phyloP scores from a whole-genome alignment of 2,329 filamentous ascomycete species.

The Nectriaceae sp. region DNA sequence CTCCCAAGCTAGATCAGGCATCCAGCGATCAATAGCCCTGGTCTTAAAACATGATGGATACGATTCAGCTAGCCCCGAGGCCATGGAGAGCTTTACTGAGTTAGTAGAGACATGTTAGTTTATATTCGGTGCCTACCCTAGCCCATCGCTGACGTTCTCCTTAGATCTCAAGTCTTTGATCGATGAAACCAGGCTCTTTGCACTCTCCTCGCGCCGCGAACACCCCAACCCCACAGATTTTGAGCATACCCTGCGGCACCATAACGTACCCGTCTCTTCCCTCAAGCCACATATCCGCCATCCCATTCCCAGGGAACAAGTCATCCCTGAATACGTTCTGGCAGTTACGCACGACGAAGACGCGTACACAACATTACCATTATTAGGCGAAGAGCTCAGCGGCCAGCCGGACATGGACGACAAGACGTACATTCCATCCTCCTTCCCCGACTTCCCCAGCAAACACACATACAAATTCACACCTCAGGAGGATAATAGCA shows the following conservation, averaged over 20 bases:
- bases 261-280: slow-evolving; percentile 52
- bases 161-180: slow-evolving; percentile 53
- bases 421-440: slow-evolving; percentile 57
- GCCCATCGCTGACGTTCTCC: slow-evolving; percentile 21
- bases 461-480: slow-evolving; percentile 66
- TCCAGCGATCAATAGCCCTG: slow-evolving; percentile 58
- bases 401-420: slow-evolving; percentile 58
- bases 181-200: slow-evolving; percentile 48
- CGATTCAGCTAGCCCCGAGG: slow-evolving; percentile 53
- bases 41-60: slow-evolving; percentile 62
- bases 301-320: slow-evolving; percentile 45
- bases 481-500: slow-evolving; percentile 48
- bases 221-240: slow-evolving; percentile 60
- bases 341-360: slow-evolving; percentile 40
- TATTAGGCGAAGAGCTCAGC: slow-evolving; percentile 57
- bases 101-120: slow-evolving; percentile 59
- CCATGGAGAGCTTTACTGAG: slow-evolving; percentile 59
- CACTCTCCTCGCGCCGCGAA: slow-evolving; percentile 52
- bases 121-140: background rate
- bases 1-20: slow-evolving; percentile 36
- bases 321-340: slow-evolving; percentile 41
- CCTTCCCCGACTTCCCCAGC: slow-evolving; percentile 64
- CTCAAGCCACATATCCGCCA: slow-evolving; percentile 59
- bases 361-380: slow-evolving; percentile 44
- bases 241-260: slow-evolving; percentile 51